Evolutionary conservation across 148 eudicot species (phyloP), one percentile per base, ranked within the genome.

Genomic region (Arctostaphylos glauca): DNA sequence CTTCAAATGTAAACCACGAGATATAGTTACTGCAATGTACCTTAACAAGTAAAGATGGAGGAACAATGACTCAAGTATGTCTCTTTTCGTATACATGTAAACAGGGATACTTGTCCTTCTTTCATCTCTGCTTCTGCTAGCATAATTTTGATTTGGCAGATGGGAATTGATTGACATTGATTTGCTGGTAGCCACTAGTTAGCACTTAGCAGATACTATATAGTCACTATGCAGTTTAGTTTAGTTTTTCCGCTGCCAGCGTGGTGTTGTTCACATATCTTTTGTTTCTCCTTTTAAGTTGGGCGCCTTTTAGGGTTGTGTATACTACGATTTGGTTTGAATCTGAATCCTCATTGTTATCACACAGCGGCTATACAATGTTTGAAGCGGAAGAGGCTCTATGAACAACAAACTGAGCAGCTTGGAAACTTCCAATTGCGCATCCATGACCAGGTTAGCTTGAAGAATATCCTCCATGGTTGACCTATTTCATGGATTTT

Each of bases 371-470:
- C 90, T 56, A 83, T 88, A 78, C 88, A 84, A 74, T 90, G 92
- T 83, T 86, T 90, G 82, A 90, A 88, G 86, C 78, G 86, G 79
- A 90, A 90, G 79, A 90, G 88, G 71, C 85, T 84, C 31, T 82
- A 84, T 66, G 92, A 90, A 79, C 90, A 86, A 41, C 89, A 90
- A 86, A 80, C 88, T 78, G 92, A 90, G 84, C 89, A 88, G 78
- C 92, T 90, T 56, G 92, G 90, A 25, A 90, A 90, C 80, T 90
- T 83, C 60, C 90, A 90, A 82, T 72, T 90, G 76, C 89, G 92
- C 3, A 83, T 90, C 64, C 92, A 90, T 79, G 92, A 90, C 84
- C 92, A 90, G 87, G 92, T 90, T 64, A 84, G 81, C 80, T 59
- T 18, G 15, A 23, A 47, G 74, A 67, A 68, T 52, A 44, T 77